phyloP scores from a whole-genome alignment of 768 basidiomycete genomes.

The Trametes elegans region DNA sequence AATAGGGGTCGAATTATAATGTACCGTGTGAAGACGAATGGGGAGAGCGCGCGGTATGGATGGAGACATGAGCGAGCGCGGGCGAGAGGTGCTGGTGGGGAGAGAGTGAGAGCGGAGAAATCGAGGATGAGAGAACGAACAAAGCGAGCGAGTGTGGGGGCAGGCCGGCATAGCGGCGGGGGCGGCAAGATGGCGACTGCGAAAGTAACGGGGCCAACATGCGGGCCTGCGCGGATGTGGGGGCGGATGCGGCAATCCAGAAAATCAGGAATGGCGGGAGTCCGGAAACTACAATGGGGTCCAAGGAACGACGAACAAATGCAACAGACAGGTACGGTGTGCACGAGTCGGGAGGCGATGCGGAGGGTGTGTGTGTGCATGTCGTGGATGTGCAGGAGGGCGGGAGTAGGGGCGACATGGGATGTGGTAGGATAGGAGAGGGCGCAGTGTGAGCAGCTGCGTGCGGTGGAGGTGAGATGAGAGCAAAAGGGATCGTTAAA shows the following conservation, averaged over 20 bases:
- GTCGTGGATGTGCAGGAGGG: neutral
- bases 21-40: conserved; percentile 24
- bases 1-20: conserved; percentile 21
- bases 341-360: conserved; percentile 1
- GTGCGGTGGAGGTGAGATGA: conserved; percentile 12
- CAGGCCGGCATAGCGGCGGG: conserved; percentile 3
- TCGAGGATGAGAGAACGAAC: too few species aligned
- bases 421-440: neutral
- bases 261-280: neutral
- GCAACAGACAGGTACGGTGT: conserved; percentile 17
- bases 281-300: conserved; percentile 9
- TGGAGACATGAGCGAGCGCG: conserved; percentile 22
- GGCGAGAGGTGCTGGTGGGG: conserved; percentile 14
- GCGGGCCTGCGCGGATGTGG: conserved; percentile 4
- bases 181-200: neutral
- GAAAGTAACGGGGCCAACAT: neutral
- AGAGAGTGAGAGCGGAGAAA: conserved; percentile 6
- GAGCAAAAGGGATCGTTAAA: conserved; percentile 20
- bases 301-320: conserved; percentile 18
- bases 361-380: neutral
- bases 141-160: conserved; percentile 7
- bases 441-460: conserved; percentile 4
- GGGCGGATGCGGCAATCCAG: conserved; percentile 2
- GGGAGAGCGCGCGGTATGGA: conserved; percentile 25
- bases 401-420: neutral